Base-by-base conservation (phyloP, 164 flowering plant species). In the Vitis riparia region DNA sequence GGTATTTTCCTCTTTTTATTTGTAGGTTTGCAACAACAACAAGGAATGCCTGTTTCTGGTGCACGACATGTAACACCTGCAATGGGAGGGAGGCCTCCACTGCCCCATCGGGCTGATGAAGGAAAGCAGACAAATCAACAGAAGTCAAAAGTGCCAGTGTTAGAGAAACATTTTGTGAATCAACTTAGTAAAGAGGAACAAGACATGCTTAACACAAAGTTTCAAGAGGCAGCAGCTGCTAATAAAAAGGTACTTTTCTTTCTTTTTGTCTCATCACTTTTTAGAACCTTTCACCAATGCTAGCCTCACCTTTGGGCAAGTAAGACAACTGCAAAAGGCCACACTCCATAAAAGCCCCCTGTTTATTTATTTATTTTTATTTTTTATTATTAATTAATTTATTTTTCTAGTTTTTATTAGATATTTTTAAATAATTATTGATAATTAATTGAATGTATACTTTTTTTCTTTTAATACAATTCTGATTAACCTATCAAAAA, bases 111-210 rank as follows among this genome's bases (percentile, higher is more conserved):
- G 30, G 64, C 59, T 67, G 78, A 75, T 55, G 68, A 69, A 60
- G 75, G 55, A 48, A 52, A 63, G 19, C 88, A 78, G 70, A 63
- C 86, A 12, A 77, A 68, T 62, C 91, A 72, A 71, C 96, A 79
- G 67, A 95, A 90, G 78, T 79, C 94, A 9, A 88, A 80, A 84
- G 88, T 91, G 62, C 97, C 98, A 8, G 84, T 75, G 52, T 74
- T 95, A 78, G 98, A 95, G 85, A 91, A 91, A 76, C 86, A 88
- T 73, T 81, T 93, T 51, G 84, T 90, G 16, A 84, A 89, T 79
- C 99, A 95, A 76, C 91, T 91, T 29, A 89, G 94, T 77, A 81
- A 79, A 47, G 97, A 91, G 71, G 99, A 95, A 77, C 98, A 93
- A 72, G 82, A 80, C 68, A 71, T 92, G 9, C 77, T 93, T 17